These are phyloP conservation scores for Pichia membranifaciens DNA, from an alignment of 805 yeast genomes.

Conservation along the genomic window DNA sequence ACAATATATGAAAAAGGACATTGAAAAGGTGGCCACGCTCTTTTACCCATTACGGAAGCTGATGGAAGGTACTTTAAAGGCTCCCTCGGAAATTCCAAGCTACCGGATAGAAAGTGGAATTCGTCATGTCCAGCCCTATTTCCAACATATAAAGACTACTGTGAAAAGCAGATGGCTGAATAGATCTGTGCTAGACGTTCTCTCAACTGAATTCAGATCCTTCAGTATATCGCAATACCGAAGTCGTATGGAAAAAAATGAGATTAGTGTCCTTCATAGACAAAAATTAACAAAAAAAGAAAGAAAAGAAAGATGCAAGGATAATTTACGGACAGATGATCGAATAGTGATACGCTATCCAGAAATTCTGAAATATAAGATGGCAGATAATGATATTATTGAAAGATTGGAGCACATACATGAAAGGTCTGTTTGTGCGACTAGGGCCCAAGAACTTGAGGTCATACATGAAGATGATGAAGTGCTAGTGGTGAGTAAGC, in stretches of 20 bases:
- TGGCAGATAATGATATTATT: slow-evolving; percentile 27
- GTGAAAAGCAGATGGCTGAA: slow-evolving; percentile 43
- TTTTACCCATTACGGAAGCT: no score
- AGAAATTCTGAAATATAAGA: slow-evolving; percentile 18
- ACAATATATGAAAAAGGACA: no score
- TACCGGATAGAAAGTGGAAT: slow-evolving; percentile 30
- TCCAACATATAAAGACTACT: slow-evolving; percentile 30
- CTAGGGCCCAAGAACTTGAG: slow-evolving; percentile 4
- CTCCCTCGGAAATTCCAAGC: slow-evolving; percentile 10
- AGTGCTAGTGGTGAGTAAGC: slow-evolving; percentile 41
- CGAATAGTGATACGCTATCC: slow-evolving; percentile 5
- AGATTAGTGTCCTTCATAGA: slow-evolving; percentile 19
- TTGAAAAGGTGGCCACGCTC: no score
- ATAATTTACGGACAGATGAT: background rate
- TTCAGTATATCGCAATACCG: slow-evolving; percentile 22
- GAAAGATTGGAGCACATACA: slow-evolving; percentile 26
- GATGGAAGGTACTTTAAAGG: background rate
- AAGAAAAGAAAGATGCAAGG: slow-evolving; percentile 4
- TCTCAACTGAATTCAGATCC: slow-evolving; percentile 35
- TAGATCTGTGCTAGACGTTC: slow-evolving; percentile 33
- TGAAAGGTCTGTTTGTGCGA: slow-evolving; percentile 21
- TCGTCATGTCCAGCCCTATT: slow-evolving; percentile 38
- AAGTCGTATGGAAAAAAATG: slow-evolving; percentile 16
- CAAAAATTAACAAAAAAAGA: slow-evolving; percentile 17
- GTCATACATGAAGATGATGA: slow-evolving; percentile 26